Evolutionary conservation across 202 grass and related monocot species (phyloP).

Genomic region (Hordeum pubiflorum): DNA sequence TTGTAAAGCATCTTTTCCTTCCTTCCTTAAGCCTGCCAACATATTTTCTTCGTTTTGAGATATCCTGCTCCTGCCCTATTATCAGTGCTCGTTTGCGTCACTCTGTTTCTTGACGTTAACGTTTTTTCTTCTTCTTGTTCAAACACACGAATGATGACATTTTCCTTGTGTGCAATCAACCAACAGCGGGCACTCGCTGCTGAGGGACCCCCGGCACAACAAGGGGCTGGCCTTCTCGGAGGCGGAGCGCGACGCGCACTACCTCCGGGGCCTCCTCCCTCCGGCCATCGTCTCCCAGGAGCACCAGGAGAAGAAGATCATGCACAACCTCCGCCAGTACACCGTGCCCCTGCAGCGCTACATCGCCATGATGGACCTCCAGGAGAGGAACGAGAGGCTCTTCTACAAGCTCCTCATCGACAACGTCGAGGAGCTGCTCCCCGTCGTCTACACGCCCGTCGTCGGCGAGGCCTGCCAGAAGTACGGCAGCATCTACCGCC

Average conservation of each 20-base stretch:
- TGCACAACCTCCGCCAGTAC: slow-evolving; percentile 79
- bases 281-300: slow-evolving; percentile 55
- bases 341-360: slow-evolving; percentile 77
- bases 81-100: not conserved
- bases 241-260: slow-evolving; percentile 95
- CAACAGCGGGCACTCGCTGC: slow-evolving; percentile 63
- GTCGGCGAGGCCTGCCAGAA: slow-evolving; percentile 99
- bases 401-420: slow-evolving; percentile 98
- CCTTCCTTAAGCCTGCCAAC: not conserved
- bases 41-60: too few species aligned
- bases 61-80: not conserved
- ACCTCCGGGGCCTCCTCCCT: slow-evolving; percentile 81
- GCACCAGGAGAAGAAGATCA: slow-evolving; percentile 84
- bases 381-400: slow-evolving; percentile 81
- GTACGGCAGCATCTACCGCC: slow-evolving; percentile 76
- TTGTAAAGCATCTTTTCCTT: not conserved
- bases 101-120: not conserved
- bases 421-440: slow-evolving; percentile 95
- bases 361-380: slow-evolving; percentile 95
- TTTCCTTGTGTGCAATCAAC: not conserved
- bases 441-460: slow-evolving; percentile 85
- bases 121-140: not conserved
- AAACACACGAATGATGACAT: not conserved
- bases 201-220: slow-evolving; percentile 82
- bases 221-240: slow-evolving; percentile 77